Evolutionary conservation across 129 eudicot species (phyloP), one percentile per base, ranked within the genome.

Genomic region (Flaveria robusta): DNA sequence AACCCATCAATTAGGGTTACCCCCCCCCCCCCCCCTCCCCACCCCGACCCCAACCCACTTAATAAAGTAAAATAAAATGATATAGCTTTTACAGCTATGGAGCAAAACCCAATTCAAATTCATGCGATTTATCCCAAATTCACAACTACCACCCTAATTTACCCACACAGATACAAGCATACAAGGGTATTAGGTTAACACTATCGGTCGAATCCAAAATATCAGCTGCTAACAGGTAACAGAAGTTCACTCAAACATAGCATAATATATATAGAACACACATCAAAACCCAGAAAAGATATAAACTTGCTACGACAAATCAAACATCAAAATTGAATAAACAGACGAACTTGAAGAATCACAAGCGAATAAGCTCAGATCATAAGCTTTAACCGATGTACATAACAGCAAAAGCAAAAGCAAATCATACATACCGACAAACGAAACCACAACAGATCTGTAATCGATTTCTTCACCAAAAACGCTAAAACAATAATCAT

Each of bases 1-100:
- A 77, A 77, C 81, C 31, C 52, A 39, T 52, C 75, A 68, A 77
- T 77, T 77, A 77, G 81, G 81, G 81, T 71, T 78, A 31, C 62
- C 52, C 49, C 23, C 62, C 27, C 66, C 41, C 29, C 71, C 49
- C 2, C 34, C 47, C 18, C 70, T 0, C 69, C 45, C 52, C 71
- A 52, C 77, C 31, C n/a, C n/a, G n/a, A n/a, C n/a, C n/a, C n/a
- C n/a, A n/a, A n/a, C 82, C 82, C 70, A 78, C 76, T 78, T 7
- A 23, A 59, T 23, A 26, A 23, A 70, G 70, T 47, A 79, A 62
- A 71, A 27, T n/a, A 70, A 77, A 69, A 78, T 12, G 76, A 78
- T 69, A 78, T 70, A 78, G 45, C 76, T 58, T 56, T 70, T 70
- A 19, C 82, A 50, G 26, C 71, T 79, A 27, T 71, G 72, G 34